Evolutionary conservation across 345 rosid genomes (phyloP).

Genomic region (Psidium friedrichsthalianum): DNA sequence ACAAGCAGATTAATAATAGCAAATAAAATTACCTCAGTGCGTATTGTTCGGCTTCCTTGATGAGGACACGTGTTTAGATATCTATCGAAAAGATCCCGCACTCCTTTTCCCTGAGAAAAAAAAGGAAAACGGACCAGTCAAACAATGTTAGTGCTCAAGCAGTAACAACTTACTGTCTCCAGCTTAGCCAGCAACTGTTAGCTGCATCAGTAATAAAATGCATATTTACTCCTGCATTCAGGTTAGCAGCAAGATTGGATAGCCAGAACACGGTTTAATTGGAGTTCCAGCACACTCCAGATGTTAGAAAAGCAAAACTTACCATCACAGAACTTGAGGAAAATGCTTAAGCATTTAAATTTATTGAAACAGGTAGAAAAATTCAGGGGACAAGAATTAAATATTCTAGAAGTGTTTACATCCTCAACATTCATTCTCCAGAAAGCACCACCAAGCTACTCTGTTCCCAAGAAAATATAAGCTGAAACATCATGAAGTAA

Average conservation of each 20-base stretch:
- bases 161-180: background rate
- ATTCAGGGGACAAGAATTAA: background rate
- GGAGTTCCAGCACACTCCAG: background rate
- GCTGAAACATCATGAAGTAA: background rate
- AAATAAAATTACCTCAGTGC: constrained; percentile 52
- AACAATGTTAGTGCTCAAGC: background rate
- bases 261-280: background rate
- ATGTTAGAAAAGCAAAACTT: background rate
- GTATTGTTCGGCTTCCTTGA: constrained; percentile 93
- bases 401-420: background rate
- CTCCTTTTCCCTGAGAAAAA: constrained; percentile 43
- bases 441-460: background rate
- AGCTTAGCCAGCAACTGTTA: background rate
- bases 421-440: background rate
- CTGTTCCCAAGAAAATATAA: background rate
- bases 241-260: background rate
- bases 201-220: background rate
- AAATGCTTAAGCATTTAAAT: background rate
- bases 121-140: background rate
- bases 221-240: background rate
- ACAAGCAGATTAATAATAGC: background rate
- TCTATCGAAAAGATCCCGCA: constrained; percentile 38
- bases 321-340: background rate
- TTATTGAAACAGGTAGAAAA: background rate
- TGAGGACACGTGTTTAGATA: constrained; percentile 83